These are phyloP conservation scores for Citeromyces siamensis DNA, from an alignment of 1,139 yeast genomes.

Conservation along the genomic window DNA sequence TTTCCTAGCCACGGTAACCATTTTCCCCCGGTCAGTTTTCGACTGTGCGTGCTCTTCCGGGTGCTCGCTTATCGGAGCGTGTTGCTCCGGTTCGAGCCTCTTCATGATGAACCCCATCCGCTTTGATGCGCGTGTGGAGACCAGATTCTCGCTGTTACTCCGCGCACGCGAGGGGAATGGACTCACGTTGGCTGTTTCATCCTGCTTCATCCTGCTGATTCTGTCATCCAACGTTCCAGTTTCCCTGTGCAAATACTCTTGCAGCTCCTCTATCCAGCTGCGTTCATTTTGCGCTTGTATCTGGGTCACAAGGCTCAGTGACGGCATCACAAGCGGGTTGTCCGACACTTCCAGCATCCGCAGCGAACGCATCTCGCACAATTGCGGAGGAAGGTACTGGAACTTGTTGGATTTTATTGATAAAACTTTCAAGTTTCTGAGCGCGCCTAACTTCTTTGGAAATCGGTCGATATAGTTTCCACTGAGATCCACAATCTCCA, in stretches of 20 bases:
- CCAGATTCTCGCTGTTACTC: constrained; percentile 43
- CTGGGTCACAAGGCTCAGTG: constrained; percentile 23
- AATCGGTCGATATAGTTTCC: constrained; percentile 36
- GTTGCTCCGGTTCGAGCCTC: constrained; percentile 1
- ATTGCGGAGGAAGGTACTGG: constrained; percentile 41
- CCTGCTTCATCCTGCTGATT: constrained; percentile 7
- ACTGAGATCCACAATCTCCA: constrained; percentile 63
- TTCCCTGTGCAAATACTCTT: constrained; percentile 26
- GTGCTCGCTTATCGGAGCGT: background rate
- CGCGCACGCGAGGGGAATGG: constrained; percentile 27
- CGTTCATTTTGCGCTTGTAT: constrained; percentile 22
- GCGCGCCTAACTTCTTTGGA: constrained; percentile 25
- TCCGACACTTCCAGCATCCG: constrained; percentile 58
- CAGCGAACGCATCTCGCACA: constrained; percentile 39
- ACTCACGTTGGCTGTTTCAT: background rate
- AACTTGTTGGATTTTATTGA: constrained; percentile 54
- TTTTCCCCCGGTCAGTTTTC: constrained; percentile 3
- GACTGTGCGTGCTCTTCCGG: background rate
- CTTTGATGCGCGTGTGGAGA: constrained; percentile 27
- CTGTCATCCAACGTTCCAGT: constrained; percentile 17
- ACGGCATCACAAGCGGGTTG: constrained; percentile 50
- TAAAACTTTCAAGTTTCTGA: constrained; percentile 40
- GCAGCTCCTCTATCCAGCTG: constrained; percentile 46
- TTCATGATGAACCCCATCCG: constrained; percentile 11
- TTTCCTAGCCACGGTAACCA: constrained; percentile 37